A percentile compares a stretch with the other conserved stretches of the same genome.
Evolutionary conservation across 2,329 filamentous ascomycete genomes (phyloP).

Genomic region (Rutstroemia sp.): DNA sequence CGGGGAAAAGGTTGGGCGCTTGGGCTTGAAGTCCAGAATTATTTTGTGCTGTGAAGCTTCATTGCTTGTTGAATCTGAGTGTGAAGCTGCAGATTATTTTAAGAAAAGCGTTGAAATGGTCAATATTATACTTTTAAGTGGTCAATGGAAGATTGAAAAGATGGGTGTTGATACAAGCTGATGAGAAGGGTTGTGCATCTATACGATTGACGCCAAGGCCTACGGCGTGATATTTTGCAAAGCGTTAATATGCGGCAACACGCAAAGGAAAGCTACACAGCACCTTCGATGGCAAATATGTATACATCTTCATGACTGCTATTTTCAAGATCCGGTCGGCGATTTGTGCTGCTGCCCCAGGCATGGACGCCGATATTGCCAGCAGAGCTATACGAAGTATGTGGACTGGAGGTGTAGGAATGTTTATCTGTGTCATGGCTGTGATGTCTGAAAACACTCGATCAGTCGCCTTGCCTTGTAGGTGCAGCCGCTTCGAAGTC

Average conservation of each 20-base stretch:
- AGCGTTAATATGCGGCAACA: not conserved
- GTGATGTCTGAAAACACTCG: too few species aligned
- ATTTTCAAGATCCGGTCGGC: conserved; percentile 21
- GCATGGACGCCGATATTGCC: conserved; percentile 36
- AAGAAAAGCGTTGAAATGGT: too few species aligned
- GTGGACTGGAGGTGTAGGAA: conserved; percentile 31
- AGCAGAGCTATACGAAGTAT: conserved; percentile 35
- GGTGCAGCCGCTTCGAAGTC: not conserved
- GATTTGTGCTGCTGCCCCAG: conserved; percentile 25
- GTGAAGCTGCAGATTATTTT: too few species aligned
- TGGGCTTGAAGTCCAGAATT: not conserved
- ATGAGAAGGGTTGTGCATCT: too few species aligned
- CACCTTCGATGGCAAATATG: conserved; percentile 19
- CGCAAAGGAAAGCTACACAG: conserved; percentile 19
- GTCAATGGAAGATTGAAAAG: too few species aligned
- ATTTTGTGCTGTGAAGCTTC: too few species aligned
- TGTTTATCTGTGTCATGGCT: conserved; percentile 19
- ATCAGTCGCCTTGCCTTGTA: too few species aligned
- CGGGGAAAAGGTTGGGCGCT: not conserved
- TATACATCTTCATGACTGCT: conserved; percentile 15
- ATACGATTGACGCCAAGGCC: too few species aligned
- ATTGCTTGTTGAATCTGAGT: too few species aligned
- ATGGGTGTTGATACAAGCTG: too few species aligned
- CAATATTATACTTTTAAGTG: too few species aligned
- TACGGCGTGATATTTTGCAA: too few species aligned